Evolutionary conservation across 139 green algal species (phyloP).

Genomic region (Chloropicon primus): DNA sequence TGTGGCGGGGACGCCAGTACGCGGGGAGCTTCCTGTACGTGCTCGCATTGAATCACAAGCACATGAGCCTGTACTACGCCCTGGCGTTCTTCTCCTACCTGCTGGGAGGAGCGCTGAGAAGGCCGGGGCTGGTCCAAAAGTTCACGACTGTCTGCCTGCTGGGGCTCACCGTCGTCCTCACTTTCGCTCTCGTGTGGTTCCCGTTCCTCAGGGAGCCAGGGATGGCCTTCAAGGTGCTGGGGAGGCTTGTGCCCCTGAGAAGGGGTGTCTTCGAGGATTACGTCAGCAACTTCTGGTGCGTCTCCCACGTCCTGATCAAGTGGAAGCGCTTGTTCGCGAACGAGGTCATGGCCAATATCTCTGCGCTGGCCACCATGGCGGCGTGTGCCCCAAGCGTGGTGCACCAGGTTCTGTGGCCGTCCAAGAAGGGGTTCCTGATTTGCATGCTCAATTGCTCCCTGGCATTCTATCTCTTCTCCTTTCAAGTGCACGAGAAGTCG

Average conservation of each 20-base stretch:
- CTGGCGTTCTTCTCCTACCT: conserved; percentile 92
- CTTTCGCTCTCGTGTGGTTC: conserved; percentile 62
- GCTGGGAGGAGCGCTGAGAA: conserved; percentile 62
- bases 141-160: not conserved
- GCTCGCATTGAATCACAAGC: conserved; percentile 84
- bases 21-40: conserved; percentile 56
- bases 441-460: conserved; percentile 65
- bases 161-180: conserved; percentile 25
- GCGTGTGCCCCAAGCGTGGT: conserved; percentile 39
- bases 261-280: conserved; percentile 95
- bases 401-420: conserved; percentile 46
- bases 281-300: conserved; percentile 96
- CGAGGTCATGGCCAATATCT: not conserved
- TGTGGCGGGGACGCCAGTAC: conserved; percentile 19
- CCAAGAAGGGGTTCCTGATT: conserved; percentile 47
- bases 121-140: conserved; percentile 3
- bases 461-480: conserved; percentile 93
- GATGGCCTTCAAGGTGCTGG: conserved; percentile 26
- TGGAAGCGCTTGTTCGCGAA: conserved; percentile 54
- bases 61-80: conserved; percentile 91
- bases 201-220: conserved; percentile 48
- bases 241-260: conserved; percentile 63
- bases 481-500: conserved; percentile 96
- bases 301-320: conserved; percentile 52
- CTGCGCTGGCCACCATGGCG: not conserved